phyloP scores from a whole-genome alignment of 148 eudicot species.

The Silene uniflora region DNA sequence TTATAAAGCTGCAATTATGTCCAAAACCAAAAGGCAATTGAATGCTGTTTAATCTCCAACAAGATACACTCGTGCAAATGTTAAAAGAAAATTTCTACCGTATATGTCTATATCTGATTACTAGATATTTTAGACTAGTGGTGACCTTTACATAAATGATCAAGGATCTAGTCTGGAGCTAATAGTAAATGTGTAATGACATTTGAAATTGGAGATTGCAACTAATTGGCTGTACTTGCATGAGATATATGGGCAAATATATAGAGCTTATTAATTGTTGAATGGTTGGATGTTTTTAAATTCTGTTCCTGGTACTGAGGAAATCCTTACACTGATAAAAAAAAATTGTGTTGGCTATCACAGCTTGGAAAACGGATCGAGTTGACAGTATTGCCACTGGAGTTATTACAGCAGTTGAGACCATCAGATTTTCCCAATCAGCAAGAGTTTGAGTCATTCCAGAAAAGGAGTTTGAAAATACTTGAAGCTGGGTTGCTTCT shows the following conservation, averaged over 20 bases:
- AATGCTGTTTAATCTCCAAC: background rate
- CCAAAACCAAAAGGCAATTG: background rate
- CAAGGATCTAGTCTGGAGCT: background rate
- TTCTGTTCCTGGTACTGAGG: background rate
- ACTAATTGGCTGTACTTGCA: background rate
- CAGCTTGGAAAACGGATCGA: constrained; percentile 90
- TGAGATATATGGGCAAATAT: background rate
- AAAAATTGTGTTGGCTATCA: constrained; percentile 28
- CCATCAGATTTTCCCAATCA: constrained; percentile 68
- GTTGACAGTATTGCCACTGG: constrained; percentile 74
- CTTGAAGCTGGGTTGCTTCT: constrained; percentile 84
- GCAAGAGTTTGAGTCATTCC: constrained; percentile 70
- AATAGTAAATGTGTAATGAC: background rate
- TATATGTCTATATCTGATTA: background rate
- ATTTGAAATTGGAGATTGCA: background rate
- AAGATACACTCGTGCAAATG: background rate
- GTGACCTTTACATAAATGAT: background rate
- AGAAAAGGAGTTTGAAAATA: constrained; percentile 68
- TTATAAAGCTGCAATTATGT: background rate
- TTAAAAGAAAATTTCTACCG: background rate
- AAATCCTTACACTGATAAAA: background rate
- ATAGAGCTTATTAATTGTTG: background rate
- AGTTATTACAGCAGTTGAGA: constrained; percentile 75
- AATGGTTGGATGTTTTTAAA: background rate
- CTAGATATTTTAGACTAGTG: background rate